A percentile compares a stretch with the other conserved stretches of the same genome.
Evolutionary conservation across 1,139 yeast genomes (phyloP).

Genomic region (Blastobotrys malaysiensis): DNA sequence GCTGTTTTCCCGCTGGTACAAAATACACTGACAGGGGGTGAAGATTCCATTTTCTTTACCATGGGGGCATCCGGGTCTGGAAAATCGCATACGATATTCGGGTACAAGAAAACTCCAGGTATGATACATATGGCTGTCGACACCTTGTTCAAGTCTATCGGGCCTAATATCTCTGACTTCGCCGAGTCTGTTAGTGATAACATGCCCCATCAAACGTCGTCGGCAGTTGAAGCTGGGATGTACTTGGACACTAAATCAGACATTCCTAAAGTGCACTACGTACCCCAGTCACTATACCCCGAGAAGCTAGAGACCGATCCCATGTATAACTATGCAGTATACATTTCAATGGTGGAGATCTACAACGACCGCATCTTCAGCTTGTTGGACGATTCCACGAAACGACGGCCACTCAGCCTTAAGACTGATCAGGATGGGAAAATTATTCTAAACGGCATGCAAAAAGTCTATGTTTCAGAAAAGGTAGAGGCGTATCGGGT

Average conservation of each 20-base stretch:
- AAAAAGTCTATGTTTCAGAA: constrained; percentile 28
- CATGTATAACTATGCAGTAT: constrained; percentile 26
- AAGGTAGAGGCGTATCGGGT: constrained; percentile 28
- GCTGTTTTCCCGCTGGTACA: constrained; percentile 31
- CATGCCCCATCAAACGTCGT: constrained; percentile 28
- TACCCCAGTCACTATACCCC: constrained; percentile 14
- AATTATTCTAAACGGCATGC: constrained; percentile 22
- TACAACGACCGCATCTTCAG: constrained; percentile 34
- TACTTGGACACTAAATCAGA: constrained; percentile 29
- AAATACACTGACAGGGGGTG: constrained; percentile 29
- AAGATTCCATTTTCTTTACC: constrained; percentile 42
- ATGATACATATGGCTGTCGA: constrained; percentile 32
- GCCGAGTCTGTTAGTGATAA: constrained; percentile 28
- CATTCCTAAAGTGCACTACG: constrained; percentile 6
- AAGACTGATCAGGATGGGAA: constrained; percentile 24
- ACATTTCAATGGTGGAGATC: constrained; percentile 34
- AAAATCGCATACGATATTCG: constrained; percentile 34
- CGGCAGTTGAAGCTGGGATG: constrained; percentile 34
- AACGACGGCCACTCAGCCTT: constrained; percentile 22
- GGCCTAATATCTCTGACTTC: constrained; percentile 37
- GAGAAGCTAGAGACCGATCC: constrained; percentile 18
- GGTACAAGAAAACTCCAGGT: constrained; percentile 30
- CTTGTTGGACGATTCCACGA: constrained; percentile 22
- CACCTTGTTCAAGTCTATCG: constrained; percentile 42
- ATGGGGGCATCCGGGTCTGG: constrained; percentile 51